Conservation (phyloP, 1,284 basidiomycete species). For the Rhizoctonia solani region DNA sequence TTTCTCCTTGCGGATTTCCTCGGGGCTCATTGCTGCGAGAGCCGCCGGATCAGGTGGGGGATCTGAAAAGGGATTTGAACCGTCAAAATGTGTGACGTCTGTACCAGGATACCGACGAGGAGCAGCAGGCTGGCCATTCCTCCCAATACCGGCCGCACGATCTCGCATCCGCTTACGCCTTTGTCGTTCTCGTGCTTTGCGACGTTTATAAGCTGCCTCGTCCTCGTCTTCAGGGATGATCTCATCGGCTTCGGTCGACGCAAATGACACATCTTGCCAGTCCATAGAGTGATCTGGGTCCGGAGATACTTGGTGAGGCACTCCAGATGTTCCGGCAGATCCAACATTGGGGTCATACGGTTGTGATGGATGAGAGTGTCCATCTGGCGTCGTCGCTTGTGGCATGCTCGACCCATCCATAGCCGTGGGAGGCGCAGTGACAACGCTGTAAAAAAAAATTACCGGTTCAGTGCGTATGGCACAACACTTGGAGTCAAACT, state of each 20-base stretch:
- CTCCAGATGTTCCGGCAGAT: constrained; percentile 1
- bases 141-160: constrained; percentile 45
- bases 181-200: constrained; percentile 79
- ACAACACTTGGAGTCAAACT: background rate
- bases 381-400: constrained; percentile 30
- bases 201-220: constrained; percentile 55
- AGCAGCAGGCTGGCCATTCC: constrained; percentile 27
- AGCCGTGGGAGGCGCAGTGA: constrained; percentile 20
- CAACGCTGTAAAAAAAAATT: constrained; percentile 5
- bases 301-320: background rate
- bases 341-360: constrained; percentile 28
- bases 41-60: constrained; percentile 29
- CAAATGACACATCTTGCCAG: constrained; percentile 29
- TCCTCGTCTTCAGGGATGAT: constrained; percentile 34
- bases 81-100: constrained; percentile 13
- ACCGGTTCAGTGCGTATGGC: background rate
- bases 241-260: constrained; percentile 23
- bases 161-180: constrained; percentile 77
- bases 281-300: constrained; percentile 31
- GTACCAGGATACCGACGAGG: constrained; percentile 27
- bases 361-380: constrained; percentile 13
- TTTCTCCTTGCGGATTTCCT: constrained; percentile 63
- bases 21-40: constrained; percentile 54
- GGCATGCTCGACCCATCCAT: constrained; percentile 21
- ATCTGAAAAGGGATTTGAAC: constrained; percentile 28